phyloP scores from a whole-genome alignment of 257 asterid species.

The Verbascum thapsus region DNA sequence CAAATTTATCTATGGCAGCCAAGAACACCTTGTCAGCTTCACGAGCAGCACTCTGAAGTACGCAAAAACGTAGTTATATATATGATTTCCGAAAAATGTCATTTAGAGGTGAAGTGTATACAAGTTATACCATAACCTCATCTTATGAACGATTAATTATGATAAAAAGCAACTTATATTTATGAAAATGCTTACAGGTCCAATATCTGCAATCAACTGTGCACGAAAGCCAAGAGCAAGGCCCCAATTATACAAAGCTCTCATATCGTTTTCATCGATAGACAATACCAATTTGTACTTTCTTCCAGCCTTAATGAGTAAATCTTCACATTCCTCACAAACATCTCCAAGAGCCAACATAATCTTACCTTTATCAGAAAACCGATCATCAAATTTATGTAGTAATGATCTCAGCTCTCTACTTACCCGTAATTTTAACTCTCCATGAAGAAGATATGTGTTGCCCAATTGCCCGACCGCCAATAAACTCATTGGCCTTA shows the following conservation, averaged over 20 bases:
- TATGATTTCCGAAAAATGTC: too few species aligned
- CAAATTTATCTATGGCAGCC: conserved; percentile 95
- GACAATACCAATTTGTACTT: conserved; percentile 80
- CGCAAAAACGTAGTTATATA: too few species aligned
- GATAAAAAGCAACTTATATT: background rate
- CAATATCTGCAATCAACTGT: conserved; percentile 87
- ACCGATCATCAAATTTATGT: conserved; percentile 36
- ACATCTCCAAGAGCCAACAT: conserved; percentile 56
- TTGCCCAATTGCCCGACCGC: conserved; percentile 90
- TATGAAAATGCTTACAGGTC: conserved; percentile 69
- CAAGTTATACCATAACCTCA: too few species aligned
- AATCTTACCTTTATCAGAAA: conserved; percentile 46
- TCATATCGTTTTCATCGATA: conserved; percentile 82
- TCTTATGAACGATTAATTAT: too few species aligned
- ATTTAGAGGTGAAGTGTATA: too few species aligned
- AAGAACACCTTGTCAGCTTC: conserved; percentile 88
- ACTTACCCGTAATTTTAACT: conserved; percentile 67
- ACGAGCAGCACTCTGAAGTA: conserved; percentile 69
- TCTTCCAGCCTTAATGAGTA: conserved; percentile 81
- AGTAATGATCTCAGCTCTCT: conserved; percentile 66
- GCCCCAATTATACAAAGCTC: conserved; percentile 92
- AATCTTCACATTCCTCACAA: conserved; percentile 90
- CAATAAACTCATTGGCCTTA: conserved; percentile 87
- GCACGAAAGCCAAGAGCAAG: conserved; percentile 87
- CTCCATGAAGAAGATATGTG: conserved; percentile 91